A percentile compares a stretch with the other conserved stretches of the same genome.
Conservation (phyloP, 371 early-diverging fungal species). For the Edhazardia aedis region DNA sequence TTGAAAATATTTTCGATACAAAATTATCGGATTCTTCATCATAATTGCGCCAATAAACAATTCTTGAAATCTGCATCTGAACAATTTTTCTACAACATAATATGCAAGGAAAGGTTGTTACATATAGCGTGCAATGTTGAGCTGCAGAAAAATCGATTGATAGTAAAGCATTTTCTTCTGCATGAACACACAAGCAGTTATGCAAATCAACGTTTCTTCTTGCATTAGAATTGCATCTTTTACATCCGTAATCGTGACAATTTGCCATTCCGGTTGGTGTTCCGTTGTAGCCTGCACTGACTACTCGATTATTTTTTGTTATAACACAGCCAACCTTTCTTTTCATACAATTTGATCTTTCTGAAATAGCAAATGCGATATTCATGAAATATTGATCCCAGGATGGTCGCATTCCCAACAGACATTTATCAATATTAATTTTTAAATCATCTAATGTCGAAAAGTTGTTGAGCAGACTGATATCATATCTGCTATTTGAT, state of each 20-base stretch:
- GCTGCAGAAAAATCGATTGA: slow-evolving; percentile 48
- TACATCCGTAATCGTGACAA: slow-evolving; percentile 78
- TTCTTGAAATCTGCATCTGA: slow-evolving; percentile 58
- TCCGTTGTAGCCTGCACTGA: slow-evolving; percentile 90
- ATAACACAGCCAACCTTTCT: slow-evolving; percentile 79
- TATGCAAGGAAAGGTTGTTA: slow-evolving; percentile 41
- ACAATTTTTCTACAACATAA: slow-evolving; percentile 82
- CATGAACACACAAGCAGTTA: slow-evolving; percentile 78
- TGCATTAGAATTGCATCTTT: slow-evolving; percentile 59
- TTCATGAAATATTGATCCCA: slow-evolving; percentile 91
- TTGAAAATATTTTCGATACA: no score
- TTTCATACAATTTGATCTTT: slow-evolving; percentile 76
- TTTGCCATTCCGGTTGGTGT: slow-evolving; percentile 68
- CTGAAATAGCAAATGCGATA: slow-evolving; percentile 59
- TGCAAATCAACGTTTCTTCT: slow-evolving; percentile 57
- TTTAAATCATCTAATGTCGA: neutral
- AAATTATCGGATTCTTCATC: neutral
- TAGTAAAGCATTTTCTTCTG: slow-evolving; percentile 83
- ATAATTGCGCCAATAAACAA: neutral
- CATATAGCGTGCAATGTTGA: slow-evolving; percentile 57
- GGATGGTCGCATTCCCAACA: slow-evolving; percentile 25
- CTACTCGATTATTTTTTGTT: slow-evolving; percentile 61
- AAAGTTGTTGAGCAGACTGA: neutral
- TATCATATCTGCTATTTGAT: neutral
- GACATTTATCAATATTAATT: neutral